These are phyloP conservation scores for Pestalotiopsis sp. DNA, from an alignment of 2,329 filamentous ascomycete species.

Conservation along the genomic window DNA sequence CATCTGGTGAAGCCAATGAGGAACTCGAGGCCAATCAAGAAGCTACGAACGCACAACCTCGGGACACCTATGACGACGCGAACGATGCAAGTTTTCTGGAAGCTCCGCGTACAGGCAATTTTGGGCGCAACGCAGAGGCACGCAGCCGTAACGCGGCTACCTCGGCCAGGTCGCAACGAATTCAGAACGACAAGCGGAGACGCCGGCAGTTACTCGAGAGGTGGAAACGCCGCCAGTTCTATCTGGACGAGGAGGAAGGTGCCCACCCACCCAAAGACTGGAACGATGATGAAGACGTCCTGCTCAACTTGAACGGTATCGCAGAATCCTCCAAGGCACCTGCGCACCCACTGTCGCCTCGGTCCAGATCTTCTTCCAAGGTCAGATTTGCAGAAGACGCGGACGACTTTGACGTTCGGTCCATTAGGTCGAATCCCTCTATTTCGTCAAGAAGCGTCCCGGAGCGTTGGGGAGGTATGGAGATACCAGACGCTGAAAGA, in stretches of 20 bases:
- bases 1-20: constrained; percentile 28
- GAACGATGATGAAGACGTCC: constrained; percentile 61
- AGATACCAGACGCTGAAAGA: constrained; percentile 77
- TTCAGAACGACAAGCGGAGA: constrained; percentile 41
- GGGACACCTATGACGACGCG: constrained; percentile 24
- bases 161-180: constrained; percentile 37
- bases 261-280: constrained; percentile 66
- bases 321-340: constrained; percentile 48
- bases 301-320: constrained; percentile 40
- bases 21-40: constrained; percentile 7
- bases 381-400: constrained; percentile 75
- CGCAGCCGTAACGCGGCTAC: constrained; percentile 19
- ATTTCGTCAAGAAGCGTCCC: constrained; percentile 73
- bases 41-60: neutral
- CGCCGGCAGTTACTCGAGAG: constrained; percentile 63
- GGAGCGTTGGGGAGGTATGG: constrained; percentile 77
- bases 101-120: constrained; percentile 37
- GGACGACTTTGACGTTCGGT: constrained; percentile 64
- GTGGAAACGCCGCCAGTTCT: constrained; percentile 79
- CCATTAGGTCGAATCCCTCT: constrained; percentile 65
- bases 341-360: constrained; percentile 45
- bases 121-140: constrained; percentile 36
- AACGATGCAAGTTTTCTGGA: too few species aligned
- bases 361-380: constrained; percentile 77
- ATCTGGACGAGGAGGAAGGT: constrained; percentile 85